Base-by-base conservation (phyloP, 345 rosid genomes). In the Gossypioides kirkii region DNA sequence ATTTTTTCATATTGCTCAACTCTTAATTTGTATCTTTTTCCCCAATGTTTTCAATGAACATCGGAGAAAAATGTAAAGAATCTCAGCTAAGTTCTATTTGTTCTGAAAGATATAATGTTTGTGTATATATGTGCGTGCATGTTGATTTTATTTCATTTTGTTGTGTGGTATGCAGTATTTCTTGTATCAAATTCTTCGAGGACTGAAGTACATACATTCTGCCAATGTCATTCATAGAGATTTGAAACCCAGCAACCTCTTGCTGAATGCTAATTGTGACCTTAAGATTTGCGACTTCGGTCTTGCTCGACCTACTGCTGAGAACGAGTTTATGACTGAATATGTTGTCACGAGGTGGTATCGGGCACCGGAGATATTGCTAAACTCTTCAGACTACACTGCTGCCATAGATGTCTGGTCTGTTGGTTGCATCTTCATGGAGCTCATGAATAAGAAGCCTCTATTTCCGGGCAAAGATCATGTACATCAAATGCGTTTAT, bases 271-370 rank as follows among this genome's bases (percentile, higher is more conserved):
- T 0, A 93, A 96, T 56, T 96, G 98, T 62, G 98, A 93, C 79
- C 80, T 96, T 22, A 96, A 96, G 88, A 90, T 96, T 23, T 86
- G 94, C 53, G 99, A 96, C 82, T 93, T 96, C 42, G 99, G 98
- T 68, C 90, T 96, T 11, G 99, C 99, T 46, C 84, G 99, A 28
- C 96, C 95, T 18, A 75, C 92, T 72, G 82, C 97, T 0, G 98
- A 93, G 87, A 91, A 89, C 61, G 99, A 96, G 75, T 84, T 91
- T 66, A 96, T 93, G 99, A 96, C 99, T 0, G 99, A 96, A 73
- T 96, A 96, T 83, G 99, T 96, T 70, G 98, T 96, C 36, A 96
- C 99, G 2, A 87, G 99, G 79, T 96, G 97, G 99, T 96, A 93
- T 64, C 81, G 99, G 72, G 98, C 99, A 53, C 99, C 99, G 0